Percentiles rank a stretch among this genome's conserved stretches.
Conservation (phyloP, 768 basidiomycete species). For the Termitomyces titanicus region DNA sequence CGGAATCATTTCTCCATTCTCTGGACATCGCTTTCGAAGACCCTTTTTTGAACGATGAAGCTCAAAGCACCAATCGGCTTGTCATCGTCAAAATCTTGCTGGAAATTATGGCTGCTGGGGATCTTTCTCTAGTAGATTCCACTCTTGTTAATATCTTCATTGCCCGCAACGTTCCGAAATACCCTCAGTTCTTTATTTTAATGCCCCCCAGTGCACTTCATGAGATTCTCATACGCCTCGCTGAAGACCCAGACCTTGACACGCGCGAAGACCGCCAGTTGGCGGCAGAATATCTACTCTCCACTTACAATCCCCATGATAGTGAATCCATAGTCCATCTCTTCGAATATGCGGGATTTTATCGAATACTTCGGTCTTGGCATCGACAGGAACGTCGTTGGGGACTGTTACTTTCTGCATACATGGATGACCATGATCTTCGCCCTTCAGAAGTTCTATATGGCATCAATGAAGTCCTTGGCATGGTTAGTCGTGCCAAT, state of each 20-base stretch:
- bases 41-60: constrained; percentile 78
- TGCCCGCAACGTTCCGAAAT: constrained; percentile 95
- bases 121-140: constrained; percentile 55
- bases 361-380: constrained; percentile 81
- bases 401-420: constrained; percentile 69
- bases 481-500: constrained; percentile 38
- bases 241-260: constrained; percentile 66
- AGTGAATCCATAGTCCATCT: constrained; percentile 59
- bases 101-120: constrained; percentile 62
- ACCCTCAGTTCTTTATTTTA: constrained; percentile 73
- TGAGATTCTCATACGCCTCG: constrained; percentile 72
- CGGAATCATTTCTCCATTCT: constrained; percentile 91
- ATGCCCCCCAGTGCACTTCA: constrained; percentile 68
- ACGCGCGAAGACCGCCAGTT: constrained; percentile 94
- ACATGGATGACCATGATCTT: constrained; percentile 70
- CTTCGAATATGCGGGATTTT: constrained; percentile 86
- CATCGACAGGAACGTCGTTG: constrained; percentile 75
- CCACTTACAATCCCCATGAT: constrained; percentile 84
- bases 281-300: constrained; percentile 90
- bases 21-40: constrained; percentile 96
- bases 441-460: constrained; percentile 57
- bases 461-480: constrained; percentile 62
- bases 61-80: constrained; percentile 65
- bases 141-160: constrained; percentile 95
- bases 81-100: constrained; percentile 81